Base-by-base conservation (phyloP, 1,284 basidiomycete species). In the Fomes fomentarius region DNA sequence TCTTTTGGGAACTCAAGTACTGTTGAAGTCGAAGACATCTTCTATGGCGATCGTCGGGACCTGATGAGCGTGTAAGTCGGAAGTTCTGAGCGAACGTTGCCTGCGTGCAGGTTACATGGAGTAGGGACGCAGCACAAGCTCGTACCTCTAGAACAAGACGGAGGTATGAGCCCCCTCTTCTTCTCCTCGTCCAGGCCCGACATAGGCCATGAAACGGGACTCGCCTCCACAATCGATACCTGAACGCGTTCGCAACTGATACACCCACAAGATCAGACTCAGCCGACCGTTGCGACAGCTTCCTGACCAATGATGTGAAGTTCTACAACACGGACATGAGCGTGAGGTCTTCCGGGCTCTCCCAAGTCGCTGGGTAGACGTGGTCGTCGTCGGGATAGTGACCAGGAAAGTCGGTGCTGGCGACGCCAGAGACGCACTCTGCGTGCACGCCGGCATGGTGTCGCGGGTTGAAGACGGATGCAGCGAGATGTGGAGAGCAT, bases 201-300 rank as follows among this genome's bases (percentile, higher is more conserved):
- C n/a, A n/a, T n/a, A n/a, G n/a, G n/a, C 21, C 15, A 21, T 12
- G 8, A 24, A 24, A 21, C 5, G n/a, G 30, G 21, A 64, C 81
- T 56, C 61, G 93, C 96, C 81, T 99, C 96, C 24, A 96, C 92
- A 48, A 99, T 93, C 67, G 98, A 79, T 51, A 96, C 92, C 97
- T 83, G 62, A 98, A 84, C 0, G 96, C 94, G 71, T 99, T 99
- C 24, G 97, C 95, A 49, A 99, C 92, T 26, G 92, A 92, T 0
- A 98, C 91, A 8, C 97, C 96, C 53, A 98, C 84, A 25, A 99
- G 76, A 74, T 99, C 96, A 70, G 99, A 96, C 66, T 98, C 96
- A 60, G 96, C 84, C 4, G 89, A 87, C 3, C 87, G 81, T 41
- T 89, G 82, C 3, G 94, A 95, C 38, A 96, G 74, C 45, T 89